phyloP scores from a whole-genome alignment of 2,329 filamentous ascomycete species.

The Didymella keratinophila region DNA sequence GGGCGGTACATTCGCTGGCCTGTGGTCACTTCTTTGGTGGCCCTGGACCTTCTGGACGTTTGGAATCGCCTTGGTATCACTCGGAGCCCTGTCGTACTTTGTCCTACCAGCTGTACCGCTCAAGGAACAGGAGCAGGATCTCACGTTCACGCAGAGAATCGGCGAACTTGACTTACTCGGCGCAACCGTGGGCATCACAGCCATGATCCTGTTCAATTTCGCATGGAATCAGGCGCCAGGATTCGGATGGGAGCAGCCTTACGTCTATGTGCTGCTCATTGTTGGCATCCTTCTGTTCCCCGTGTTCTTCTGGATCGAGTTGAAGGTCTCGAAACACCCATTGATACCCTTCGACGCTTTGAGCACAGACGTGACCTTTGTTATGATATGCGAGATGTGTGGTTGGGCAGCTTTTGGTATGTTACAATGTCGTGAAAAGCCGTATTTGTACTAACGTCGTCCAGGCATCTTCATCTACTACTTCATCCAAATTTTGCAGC shows the following conservation, averaged over 20 bases:
- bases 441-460: neutral
- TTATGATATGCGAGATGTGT: slow-evolving; percentile 62
- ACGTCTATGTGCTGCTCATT: slow-evolving; percentile 65
- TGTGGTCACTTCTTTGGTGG: slow-evolving; percentile 60
- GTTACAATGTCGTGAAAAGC: neutral
- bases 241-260: slow-evolving; percentile 65
- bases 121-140: slow-evolving; percentile 23
- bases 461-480: slow-evolving; percentile 45
- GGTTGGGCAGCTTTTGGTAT: slow-evolving; percentile 49
- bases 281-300: slow-evolving; percentile 63
- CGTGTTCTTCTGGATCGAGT: slow-evolving; percentile 64
- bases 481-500: slow-evolving; percentile 40
- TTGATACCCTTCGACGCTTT: slow-evolving; percentile 65
- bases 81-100: slow-evolving; percentile 50
- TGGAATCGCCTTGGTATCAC: slow-evolving; percentile 49
- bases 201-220: slow-evolving; percentile 68
- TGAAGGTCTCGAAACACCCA: slow-evolving; percentile 57
- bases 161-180: slow-evolving; percentile 56
- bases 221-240: slow-evolving; percentile 71
- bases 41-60: slow-evolving; percentile 61
- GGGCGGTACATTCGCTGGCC: slow-evolving; percentile 52
- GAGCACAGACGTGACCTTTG: slow-evolving; percentile 61
- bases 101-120: slow-evolving; percentile 51
- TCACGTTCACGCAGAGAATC: slow-evolving; percentile 34
- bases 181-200: slow-evolving; percentile 59